Evolutionary conservation across 108 stramenopile species (phyloP).

Genomic region (Nannochloropsis gaditana): DNA sequence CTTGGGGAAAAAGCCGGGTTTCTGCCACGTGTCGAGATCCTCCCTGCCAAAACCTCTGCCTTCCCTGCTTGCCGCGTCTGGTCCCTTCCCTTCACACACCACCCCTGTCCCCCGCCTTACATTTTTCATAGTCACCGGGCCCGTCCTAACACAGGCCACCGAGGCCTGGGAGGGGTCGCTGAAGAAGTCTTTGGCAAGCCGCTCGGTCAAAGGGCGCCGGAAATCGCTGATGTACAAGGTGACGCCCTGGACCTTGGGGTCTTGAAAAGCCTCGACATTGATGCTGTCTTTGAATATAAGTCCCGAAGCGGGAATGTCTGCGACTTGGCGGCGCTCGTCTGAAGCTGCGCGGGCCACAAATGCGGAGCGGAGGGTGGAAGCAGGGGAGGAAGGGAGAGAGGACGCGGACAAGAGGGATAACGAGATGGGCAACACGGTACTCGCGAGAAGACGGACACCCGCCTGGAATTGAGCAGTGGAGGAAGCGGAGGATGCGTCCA

Average conservation of each 20-base stretch:
- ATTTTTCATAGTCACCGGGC: background rate
- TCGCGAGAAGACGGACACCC: background rate
- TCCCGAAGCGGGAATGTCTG: background rate
- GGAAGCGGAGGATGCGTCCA: background rate
- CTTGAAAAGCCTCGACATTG: slow-evolving; percentile 16
- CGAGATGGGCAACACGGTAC: background rate
- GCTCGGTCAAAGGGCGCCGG: background rate
- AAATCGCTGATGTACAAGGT: slow-evolving; percentile 3
- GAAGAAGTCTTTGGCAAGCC: background rate
- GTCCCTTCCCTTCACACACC: background rate
- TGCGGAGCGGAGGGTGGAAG: background rate
- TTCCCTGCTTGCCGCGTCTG: background rate
- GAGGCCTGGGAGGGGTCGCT: background rate
- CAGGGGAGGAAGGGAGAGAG: background rate
- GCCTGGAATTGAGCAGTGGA: background rate
- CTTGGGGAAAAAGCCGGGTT: background rate
- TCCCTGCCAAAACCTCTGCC: background rate
- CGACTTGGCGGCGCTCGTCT: background rate
- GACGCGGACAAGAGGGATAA: background rate
- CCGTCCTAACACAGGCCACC: background rate
- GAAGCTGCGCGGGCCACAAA: background rate
- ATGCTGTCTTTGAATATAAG: slow-evolving; percentile 7
- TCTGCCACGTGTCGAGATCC: background rate
- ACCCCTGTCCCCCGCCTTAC: background rate
- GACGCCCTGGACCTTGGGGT: background rate